Evolutionary conservation across 2,329 filamentous ascomycete genomes (phyloP).

Genomic region (Pseudocercospora musae): DNA sequence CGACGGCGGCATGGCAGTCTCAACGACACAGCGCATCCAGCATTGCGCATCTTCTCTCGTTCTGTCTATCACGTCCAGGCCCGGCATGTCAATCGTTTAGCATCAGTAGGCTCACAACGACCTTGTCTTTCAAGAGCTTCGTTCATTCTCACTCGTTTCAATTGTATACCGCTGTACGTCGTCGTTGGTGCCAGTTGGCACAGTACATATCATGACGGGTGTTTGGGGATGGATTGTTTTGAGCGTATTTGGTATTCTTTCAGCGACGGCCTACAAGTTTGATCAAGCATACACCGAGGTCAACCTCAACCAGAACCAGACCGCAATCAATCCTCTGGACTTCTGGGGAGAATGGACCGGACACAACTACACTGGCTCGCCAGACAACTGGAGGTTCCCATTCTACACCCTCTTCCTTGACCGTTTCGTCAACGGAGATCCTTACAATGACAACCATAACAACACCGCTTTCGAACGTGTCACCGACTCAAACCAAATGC

Average conservation of each 20-base stretch:
- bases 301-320: constrained; percentile 59
- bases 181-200: background rate
- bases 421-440: constrained; percentile 62
- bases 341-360: constrained; percentile 55
- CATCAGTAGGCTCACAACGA: background rate
- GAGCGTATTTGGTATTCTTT: constrained; percentile 4
- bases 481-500: constrained; percentile 57
- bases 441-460: constrained; percentile 61
- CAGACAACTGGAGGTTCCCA: constrained; percentile 60
- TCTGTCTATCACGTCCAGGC: background rate
- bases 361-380: constrained; percentile 53
- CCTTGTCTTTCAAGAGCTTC: background rate
- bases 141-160: background rate
- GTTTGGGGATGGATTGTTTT: background rate
- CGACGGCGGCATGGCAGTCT: background rate
- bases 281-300: constrained; percentile 49
- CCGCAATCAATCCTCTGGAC: constrained; percentile 52
- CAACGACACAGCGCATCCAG: constrained; percentile 1
- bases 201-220: background rate
- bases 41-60: background rate
- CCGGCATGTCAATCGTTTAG: background rate
- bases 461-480: constrained; percentile 61
- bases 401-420: constrained; percentile 63
- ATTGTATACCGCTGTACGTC: background rate
- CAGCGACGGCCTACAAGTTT: constrained; percentile 34